Base-by-base conservation (phyloP, 805 yeast genomes). In the Cyberlindnera americana region DNA sequence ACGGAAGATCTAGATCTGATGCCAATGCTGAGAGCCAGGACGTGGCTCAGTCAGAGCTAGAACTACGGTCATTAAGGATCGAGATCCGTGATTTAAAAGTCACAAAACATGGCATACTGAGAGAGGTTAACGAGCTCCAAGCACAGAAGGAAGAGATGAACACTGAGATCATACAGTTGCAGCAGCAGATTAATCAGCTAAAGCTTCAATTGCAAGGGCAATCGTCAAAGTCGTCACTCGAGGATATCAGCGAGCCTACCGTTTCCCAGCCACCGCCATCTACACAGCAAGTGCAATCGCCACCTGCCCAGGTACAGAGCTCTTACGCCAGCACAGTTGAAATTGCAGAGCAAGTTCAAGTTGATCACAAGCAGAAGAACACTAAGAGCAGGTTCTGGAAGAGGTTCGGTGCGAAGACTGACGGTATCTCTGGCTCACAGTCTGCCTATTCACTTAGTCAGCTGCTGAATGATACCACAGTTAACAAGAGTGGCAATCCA, bases 41-140 rank as follows among this genome's bases (percentile, higher is more conserved):
- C 10, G 28, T 56, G 12, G 49, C 43, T 6, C 50, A 47, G n/a
- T 43, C 58, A 41, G 64, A 64, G 45, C 40, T 73, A 46, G 53
- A 62, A 18, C 47, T 74, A 38, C 63, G 70, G 37, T 53, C 61
- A n/a, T 39, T 74, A 41, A 71, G 67, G 37, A 49, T 59, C 26
- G 72, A 69, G 44, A 49, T 79, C 11, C 54, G 60, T 13, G 59
- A 59, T 29, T 67, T 72, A 44, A 66, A 68, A 26, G 55, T 66
- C 2, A 61, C 67, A 2, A 77, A 73, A 46, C 66, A 70, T 3
- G 57, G 58, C 6, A 48, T 81, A 25, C 41, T 64, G 16, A 65
- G 62, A 30, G 88, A 83, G 28, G 67, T 83, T 12, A 72, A 67
- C 34, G 70, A 64, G 15, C 62, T 88, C 46, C 69, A 62, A 22